Evolutionary conservation across 1,284 basidiomycete species (phyloP), one percentile per base, ranked within the genome.

Genomic region (Tilletia indica): DNA sequence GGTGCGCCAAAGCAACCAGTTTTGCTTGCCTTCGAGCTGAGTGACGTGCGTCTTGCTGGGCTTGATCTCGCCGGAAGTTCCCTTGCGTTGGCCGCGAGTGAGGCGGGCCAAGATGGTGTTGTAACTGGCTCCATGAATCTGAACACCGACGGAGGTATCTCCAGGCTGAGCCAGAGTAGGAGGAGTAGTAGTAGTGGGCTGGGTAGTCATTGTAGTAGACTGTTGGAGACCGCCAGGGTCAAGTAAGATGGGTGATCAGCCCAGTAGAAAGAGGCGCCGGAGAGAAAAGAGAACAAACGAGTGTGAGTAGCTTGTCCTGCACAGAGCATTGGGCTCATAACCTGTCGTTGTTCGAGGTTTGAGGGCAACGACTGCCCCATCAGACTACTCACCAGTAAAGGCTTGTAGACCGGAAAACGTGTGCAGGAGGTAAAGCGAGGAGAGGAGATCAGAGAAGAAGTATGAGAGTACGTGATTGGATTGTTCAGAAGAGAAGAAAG

Each of bases 1-100:
- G 12, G 56, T 61, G 56, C 56, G 56, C 56, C 56, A 61, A 25
- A 36, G 34, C 56, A 61, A 34, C 56, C 56, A 61, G 34, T 61
- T 61, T 5, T 14, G 11, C 34, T 61, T 61, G 56, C 56, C 56
- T 36, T 61, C 56, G 25, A 61, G 56, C 12, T 25, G 25, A 14
- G 31, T 14, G 34, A 36, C 56, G 5, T 25, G 14, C 19, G 25
- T 16, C 56, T 61, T 61, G 56, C 25, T 36, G 56, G 25, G 19
- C 31, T 61, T 61, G 56, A 34, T 16, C 25, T 61, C 56, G 12
- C 56, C 56, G 21, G 11, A 14, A 25, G 21, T 36, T 6, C 4
- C 21, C 21, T 14, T 16, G 12, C 56, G 56, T 25, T 61, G 56
- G 34, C 56, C 34, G 9, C 56, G 56, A 25, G 56, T 61, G 34